These are phyloP conservation scores for Zygnema circumcarinatum DNA, from an alignment of 139 green algal species.

Conservation along the genomic window DNA sequence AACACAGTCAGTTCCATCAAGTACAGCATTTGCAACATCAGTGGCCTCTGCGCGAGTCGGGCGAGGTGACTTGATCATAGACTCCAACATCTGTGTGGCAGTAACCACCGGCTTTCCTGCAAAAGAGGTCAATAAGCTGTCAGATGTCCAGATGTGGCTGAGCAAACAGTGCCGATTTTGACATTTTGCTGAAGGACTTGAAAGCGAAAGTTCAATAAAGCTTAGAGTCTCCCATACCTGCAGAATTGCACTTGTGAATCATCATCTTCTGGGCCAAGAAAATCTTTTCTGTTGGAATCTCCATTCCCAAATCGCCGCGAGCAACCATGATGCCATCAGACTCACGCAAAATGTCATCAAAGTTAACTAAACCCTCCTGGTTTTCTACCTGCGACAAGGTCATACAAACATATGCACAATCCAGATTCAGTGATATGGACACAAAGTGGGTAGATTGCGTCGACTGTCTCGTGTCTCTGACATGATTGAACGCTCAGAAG, in stretches of 20 bases:
- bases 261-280: constrained; percentile 96
- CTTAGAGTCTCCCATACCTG: too few relatives aligned
- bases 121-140: not conserved
- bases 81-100: constrained; percentile 75
- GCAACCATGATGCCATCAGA: constrained; percentile 92
- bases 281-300: constrained; percentile 99
- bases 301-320: constrained; percentile 97
- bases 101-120: constrained; percentile 70
- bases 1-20: constrained; percentile 82
- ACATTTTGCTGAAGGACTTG: too few relatives aligned
- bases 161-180: too few relatives aligned
- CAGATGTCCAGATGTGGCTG: too few relatives aligned
- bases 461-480: too few relatives aligned
- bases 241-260: constrained; percentile 69
- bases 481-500: not conserved
- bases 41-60: constrained; percentile 84
- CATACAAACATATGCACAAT: not conserved
- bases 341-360: constrained; percentile 92
- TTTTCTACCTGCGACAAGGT: constrained; percentile 89
- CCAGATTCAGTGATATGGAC: too few relatives aligned
- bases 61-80: constrained; percentile 68
- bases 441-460: too few relatives aligned
- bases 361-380: constrained; percentile 98
- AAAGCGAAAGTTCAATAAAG: too few relatives aligned
- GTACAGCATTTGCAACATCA: constrained; percentile 87